These are phyloP conservation scores for Letharia lupina DNA, from an alignment of 495 filamentous ascomycete species.

Conservation along the genomic window DNA sequence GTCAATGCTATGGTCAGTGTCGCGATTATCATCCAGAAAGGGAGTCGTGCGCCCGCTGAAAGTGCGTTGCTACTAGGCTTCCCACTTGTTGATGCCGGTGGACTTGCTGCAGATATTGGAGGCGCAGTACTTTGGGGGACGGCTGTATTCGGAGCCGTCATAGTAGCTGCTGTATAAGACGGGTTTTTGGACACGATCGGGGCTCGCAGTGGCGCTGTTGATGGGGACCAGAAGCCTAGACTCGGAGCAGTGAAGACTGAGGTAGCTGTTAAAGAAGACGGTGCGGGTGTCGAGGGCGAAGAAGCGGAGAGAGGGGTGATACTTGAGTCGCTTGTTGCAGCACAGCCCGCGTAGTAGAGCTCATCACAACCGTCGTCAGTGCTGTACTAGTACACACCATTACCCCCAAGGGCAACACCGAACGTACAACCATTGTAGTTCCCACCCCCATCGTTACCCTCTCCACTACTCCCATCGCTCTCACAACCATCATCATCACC, in stretches of 20 bases:
- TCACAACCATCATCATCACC: not conserved
- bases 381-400: not conserved
- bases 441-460: not conserved
- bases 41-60: not conserved
- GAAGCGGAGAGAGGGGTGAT: not conserved
- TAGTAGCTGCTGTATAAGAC: not conserved
- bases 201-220: not conserved
- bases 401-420: not conserved
- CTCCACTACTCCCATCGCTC: not conserved
- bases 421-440: not conserved
- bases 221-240: not conserved
- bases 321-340: not conserved
- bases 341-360: not conserved
- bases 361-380: not conserved
- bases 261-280: not conserved
- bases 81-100: not conserved
- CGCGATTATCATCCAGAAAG: not conserved
- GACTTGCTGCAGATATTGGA: not conserved
- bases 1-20: not conserved
- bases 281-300: not conserved
- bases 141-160: not conserved
- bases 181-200: not conserved
- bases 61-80: not conserved
- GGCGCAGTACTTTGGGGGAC: not conserved
- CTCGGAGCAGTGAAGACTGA: not conserved